A percentile compares a stretch with the other conserved stretches of the same genome.
phyloP scores from a whole-genome alignment of 2,329 filamentous ascomycete genomes.

The Malbranchea cinnamomea region DNA sequence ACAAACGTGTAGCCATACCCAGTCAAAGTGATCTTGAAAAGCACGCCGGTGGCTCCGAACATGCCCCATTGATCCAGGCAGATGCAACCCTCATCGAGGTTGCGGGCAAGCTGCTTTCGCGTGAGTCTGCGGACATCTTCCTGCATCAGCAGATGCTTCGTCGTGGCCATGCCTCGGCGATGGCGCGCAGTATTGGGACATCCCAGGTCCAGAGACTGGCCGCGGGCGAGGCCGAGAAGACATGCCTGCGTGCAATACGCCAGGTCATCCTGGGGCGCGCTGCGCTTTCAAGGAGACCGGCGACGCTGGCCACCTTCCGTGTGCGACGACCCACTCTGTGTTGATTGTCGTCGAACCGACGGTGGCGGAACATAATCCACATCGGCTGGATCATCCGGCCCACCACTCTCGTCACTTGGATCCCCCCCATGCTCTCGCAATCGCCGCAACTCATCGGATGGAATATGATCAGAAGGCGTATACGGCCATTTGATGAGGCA shows the following conservation, averaged over 20 bases:
- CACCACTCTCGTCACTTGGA: conserved; percentile 3
- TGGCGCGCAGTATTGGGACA: conserved; percentile 15
- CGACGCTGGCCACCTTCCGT: background rate
- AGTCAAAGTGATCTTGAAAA: conserved; percentile 2
- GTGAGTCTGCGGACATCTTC: conserved; percentile 2
- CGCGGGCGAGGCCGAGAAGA: conserved; percentile 13
- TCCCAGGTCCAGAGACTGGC: conserved; percentile 9
- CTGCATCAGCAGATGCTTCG: conserved; percentile 8
- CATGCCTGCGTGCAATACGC: conserved; percentile 16
- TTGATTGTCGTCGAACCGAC: background rate
- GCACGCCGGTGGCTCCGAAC: conserved; percentile 2
- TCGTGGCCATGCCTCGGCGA: conserved; percentile 5
- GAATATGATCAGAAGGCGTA: background rate
- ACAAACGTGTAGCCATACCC: conserved; percentile 4
- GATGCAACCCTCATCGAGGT: conserved; percentile 1
- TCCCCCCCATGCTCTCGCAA: background rate
- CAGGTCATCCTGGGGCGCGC: background rate
- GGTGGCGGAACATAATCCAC: conserved; percentile 1
- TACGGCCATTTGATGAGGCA: conserved; percentile 5
- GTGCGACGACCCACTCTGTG: background rate
- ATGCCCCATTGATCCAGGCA: conserved; percentile 1
- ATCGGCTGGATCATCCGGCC: background rate
- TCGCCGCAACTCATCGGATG: background rate
- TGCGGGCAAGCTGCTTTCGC: conserved; percentile 2
- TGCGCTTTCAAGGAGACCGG: background rate